Percentiles rank a stretch among this genome's conserved stretches.
Conservation (phyloP, 2,329 filamentous ascomycete species). For the Thelonectria discophora region DNA sequence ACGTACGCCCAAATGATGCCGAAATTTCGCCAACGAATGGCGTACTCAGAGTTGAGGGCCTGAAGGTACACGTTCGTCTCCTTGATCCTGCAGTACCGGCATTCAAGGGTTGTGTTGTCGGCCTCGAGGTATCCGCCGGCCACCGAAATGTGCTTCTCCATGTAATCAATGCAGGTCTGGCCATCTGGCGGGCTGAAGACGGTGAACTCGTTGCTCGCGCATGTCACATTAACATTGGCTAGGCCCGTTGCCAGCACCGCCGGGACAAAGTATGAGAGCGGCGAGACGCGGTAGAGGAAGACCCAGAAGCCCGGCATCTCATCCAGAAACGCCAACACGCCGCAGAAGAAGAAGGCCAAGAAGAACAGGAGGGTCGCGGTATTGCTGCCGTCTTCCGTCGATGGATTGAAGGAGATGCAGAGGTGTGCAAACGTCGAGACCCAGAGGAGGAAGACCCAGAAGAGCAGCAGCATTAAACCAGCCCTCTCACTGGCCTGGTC, state of each 20-base stretch:
- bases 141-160: slow-evolving; percentile 57
- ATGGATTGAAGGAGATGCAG: slow-evolving; percentile 71
- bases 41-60: slow-evolving; percentile 60
- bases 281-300: slow-evolving; percentile 71
- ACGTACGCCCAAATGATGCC: slow-evolving; percentile 68
- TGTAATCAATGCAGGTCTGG: slow-evolving; percentile 67
- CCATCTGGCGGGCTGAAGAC: slow-evolving; percentile 67
- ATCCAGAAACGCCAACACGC: slow-evolving; percentile 46
- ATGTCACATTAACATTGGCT: slow-evolving; percentile 70
- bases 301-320: slow-evolving; percentile 62
- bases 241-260: slow-evolving; percentile 76
- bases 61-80: slow-evolving; percentile 62
- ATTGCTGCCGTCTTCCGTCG: slow-evolving; percentile 70
- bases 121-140: slow-evolving; percentile 65
- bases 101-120: slow-evolving; percentile 55
- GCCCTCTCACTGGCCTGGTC: slow-evolving; percentile 72
- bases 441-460: slow-evolving; percentile 76
- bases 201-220: slow-evolving; percentile 74
- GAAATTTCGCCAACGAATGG: slow-evolving; percentile 72
- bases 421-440: slow-evolving; percentile 81
- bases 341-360: slow-evolving; percentile 55
- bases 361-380: slow-evolving; percentile 71
- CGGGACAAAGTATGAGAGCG: slow-evolving; percentile 81
- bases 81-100: slow-evolving; percentile 62
- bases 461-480: slow-evolving; percentile 80